Base-by-base conservation (phyloP, 129 eudicot genomes). In the Logfia minima region DNA sequence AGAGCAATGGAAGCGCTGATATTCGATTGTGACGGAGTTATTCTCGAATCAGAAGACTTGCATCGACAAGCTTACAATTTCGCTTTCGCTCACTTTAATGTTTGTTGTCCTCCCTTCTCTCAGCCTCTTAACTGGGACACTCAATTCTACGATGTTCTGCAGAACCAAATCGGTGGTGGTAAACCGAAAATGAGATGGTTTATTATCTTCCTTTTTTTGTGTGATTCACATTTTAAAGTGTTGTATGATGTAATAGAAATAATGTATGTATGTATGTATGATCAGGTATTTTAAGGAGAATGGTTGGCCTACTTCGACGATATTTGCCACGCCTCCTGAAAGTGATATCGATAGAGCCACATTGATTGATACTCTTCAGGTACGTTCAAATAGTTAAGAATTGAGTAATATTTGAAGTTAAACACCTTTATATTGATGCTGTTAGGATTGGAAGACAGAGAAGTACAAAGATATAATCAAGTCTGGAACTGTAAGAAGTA, bases 131-230 rank as follows among this genome's bases (percentile, higher is more conserved):
- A 91, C 75, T 95, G 99, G 99, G 79, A 72, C 45, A 70, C 78
- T 32, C 86, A 90, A n/a, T 95, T 95, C 68, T 95, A 95, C 65
- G 99, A 95, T 34, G 90, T 75, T 55, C 81, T 95, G 22, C 99
- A 95, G 91, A 95, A 95, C 56, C 92, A 72, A 39, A 67, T 95
- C 60, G 99, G 99, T 4, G 99, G 97, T 1, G 99, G 99, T 18
- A 95, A 95, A 84, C 99, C 99, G 32, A 95, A 95, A 84, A 95
- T 95, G 97, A 86, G 99, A 71, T 95, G 97, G 99, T 89, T 41
- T 58, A 14, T 66, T 34, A 35, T 32, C 28, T n/a, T 28, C 52
- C 76, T 72, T 18, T 37, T 29, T 34, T 43, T 43, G 73, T 21
- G 11, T 32, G 1, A 60, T 39, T 41, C 48, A 41, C 48, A 41